These are phyloP conservation scores for Prorocentrum cordatum DNA, from an alignment of 169 alveolate species.

Conservation along the genomic window DNA sequence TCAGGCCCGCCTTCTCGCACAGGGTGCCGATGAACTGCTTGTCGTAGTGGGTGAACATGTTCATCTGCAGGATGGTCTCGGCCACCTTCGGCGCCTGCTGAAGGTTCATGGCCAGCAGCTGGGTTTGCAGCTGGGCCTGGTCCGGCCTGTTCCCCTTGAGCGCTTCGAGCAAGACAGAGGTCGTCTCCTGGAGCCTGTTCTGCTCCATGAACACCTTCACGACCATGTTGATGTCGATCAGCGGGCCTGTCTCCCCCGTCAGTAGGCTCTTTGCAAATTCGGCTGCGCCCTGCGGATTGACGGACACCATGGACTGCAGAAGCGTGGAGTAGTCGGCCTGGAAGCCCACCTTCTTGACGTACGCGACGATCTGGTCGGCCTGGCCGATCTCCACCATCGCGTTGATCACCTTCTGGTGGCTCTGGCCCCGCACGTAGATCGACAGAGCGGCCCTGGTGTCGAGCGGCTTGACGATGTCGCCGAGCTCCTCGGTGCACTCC, in stretches of 20 bases:
- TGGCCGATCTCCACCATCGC: slow-evolving; percentile 91
- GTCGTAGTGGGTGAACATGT: slow-evolving; percentile 94
- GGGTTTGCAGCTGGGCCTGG: slow-evolving; percentile 96
- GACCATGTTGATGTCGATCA: slow-evolving; percentile 29
- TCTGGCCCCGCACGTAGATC: slow-evolving; percentile 59
- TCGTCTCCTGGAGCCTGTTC: slow-evolving; percentile 91
- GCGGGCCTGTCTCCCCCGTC: background rate
- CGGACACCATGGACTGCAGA: slow-evolving; percentile 71
- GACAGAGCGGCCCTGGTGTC: slow-evolving; percentile 32
- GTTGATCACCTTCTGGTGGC: slow-evolving; percentile 80
- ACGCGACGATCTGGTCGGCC: slow-evolving; percentile 83
- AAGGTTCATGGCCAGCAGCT: slow-evolving; percentile 92
- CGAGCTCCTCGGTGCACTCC: slow-evolving; percentile 94
- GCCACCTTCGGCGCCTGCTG: slow-evolving; percentile 87
- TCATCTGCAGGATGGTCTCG: slow-evolving; percentile 90
- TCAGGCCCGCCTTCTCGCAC: slow-evolving; percentile 85
- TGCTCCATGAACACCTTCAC: slow-evolving; percentile 85
- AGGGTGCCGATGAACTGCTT: slow-evolving; percentile 90
- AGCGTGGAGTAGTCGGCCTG: slow-evolving; percentile 75
- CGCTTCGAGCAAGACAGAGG: slow-evolving; percentile 94
- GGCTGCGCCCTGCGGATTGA: slow-evolving; percentile 69
- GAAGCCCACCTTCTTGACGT: slow-evolving; percentile 74
- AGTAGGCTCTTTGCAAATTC: slow-evolving; percentile 54
- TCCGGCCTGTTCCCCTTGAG: slow-evolving; percentile 92
- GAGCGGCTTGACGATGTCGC: slow-evolving; percentile 87